Conservation (phyloP, 805 yeast genomes). For the Lipomyces chichibuensis region DNA sequence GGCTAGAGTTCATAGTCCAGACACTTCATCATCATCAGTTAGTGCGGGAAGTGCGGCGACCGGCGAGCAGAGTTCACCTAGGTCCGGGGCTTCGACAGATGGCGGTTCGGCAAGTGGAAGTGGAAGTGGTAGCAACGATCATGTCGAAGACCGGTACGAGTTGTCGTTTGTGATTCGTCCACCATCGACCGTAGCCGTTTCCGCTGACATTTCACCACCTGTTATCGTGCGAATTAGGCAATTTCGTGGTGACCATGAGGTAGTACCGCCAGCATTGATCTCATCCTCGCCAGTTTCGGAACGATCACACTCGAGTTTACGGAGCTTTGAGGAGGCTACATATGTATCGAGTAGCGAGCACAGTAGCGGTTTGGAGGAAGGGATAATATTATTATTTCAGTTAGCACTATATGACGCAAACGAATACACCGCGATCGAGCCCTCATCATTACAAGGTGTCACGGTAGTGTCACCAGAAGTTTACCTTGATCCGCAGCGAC, state of each 20-base stretch:
- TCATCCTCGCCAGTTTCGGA: background rate
- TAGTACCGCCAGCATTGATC: background rate
- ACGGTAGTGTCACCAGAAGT: constrained; percentile 1
- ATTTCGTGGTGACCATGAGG: background rate
- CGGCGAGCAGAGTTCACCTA: background rate
- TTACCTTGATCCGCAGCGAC: background rate
- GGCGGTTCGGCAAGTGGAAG: background rate
- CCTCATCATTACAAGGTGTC: background rate
- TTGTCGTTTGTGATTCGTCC: background rate
- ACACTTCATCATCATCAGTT: background rate
- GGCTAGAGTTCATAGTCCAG: background rate
- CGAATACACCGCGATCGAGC: background rate
- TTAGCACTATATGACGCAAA: background rate
- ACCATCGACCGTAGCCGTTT: background rate
- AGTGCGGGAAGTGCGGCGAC: background rate
- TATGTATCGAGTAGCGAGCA: background rate
- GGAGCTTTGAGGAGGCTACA: background rate
- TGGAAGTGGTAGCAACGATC: background rate
- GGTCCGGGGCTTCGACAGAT: background rate
- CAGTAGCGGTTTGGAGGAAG: background rate
- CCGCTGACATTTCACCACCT: background rate
- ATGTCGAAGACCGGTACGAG: constrained; percentile 5
- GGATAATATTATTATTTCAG: background rate
- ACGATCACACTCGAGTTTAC: background rate
- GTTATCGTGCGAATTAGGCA: background rate